Percentiles rank a stretch among this genome's conserved stretches.
Evolutionary conservation across 2,329 filamentous ascomycete species (phyloP).

Genomic region (Metarhizium album): DNA sequence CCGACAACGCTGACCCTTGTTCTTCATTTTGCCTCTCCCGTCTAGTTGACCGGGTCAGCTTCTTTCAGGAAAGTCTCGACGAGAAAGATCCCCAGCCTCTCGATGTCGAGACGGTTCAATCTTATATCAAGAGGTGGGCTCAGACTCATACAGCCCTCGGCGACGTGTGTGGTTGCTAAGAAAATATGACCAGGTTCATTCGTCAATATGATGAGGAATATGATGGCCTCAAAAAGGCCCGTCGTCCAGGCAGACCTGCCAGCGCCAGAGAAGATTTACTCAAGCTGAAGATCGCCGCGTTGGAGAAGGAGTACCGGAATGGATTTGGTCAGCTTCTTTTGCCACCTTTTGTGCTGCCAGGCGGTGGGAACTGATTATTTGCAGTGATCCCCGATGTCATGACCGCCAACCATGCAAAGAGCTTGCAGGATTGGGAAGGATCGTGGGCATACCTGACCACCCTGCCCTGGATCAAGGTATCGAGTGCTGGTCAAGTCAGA

Average conservation of each 20-base stretch:
- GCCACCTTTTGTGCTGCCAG: background rate
- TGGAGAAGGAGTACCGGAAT: conserved; percentile 69
- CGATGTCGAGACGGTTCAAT: conserved; percentile 45
- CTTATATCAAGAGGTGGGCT: conserved; percentile 49
- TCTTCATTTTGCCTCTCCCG: background rate
- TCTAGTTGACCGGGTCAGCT: conserved; percentile 32
- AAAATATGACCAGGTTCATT: conserved; percentile 39
- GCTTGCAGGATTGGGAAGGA: conserved; percentile 67
- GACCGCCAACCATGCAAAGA: conserved; percentile 50
- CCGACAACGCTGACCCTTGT: background rate
- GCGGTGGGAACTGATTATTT: conserved; percentile 7
- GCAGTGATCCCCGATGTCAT: conserved; percentile 65
- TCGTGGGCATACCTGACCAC: conserved; percentile 72
- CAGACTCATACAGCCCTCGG: background rate
- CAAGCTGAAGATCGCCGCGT: conserved; percentile 55
- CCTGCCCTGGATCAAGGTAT: conserved; percentile 67
- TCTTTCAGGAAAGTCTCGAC: conserved; percentile 58
- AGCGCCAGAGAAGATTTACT: conserved; percentile 68
- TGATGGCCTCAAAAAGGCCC: conserved; percentile 50
- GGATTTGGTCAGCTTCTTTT: conserved; percentile 58
- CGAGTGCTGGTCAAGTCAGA: conserved; percentile 50
- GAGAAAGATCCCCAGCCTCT: conserved; percentile 38
- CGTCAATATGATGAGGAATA: conserved; percentile 64
- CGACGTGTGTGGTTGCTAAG: conserved; percentile 14
- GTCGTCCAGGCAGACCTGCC: conserved; percentile 69